Conservation (phyloP, 2,329 filamentous ascomycete genomes). For the Aspergillus awamori region DNA sequence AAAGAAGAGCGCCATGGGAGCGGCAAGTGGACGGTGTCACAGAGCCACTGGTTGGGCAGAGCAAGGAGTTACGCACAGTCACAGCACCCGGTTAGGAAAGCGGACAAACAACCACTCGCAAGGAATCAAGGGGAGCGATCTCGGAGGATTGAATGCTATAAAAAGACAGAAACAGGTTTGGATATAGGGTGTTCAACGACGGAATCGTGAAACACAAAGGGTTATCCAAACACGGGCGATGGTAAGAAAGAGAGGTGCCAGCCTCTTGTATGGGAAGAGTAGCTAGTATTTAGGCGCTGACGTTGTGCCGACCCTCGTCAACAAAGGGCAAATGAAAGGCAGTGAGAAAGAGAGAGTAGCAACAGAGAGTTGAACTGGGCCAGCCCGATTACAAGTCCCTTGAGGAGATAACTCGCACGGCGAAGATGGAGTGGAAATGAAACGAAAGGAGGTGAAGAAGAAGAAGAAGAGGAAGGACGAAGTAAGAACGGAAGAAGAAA, state of each 20-base stretch:
- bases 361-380: conserved; percentile 40
- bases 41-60: conserved; percentile 4
- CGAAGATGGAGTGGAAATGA: conserved; percentile 30
- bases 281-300: conserved; percentile 23
- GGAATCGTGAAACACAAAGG: conserved; percentile 20
- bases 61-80: conserved; percentile 16
- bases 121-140: not conserved
- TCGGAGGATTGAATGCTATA: not conserved
- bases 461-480: not conserved
- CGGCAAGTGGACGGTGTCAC: not conserved
- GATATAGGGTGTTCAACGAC: conserved; percentile 15
- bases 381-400: conserved; percentile 39
- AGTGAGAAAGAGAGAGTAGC: conserved; percentile 28
- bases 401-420: conserved; percentile 35
- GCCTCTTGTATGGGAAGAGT: conserved; percentile 32
- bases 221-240: conserved; percentile 24
- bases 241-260: conserved; percentile 35
- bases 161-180: conserved; percentile 6
- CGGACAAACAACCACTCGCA: conserved; percentile 5
- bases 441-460: conserved; percentile 25
- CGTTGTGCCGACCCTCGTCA: conserved; percentile 21
- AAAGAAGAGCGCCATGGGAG: conserved; percentile 1
- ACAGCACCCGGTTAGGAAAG: conserved; percentile 21
- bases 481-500: conserved; percentile 6
- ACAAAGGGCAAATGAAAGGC: conserved; percentile 28